Conservation (phyloP, 2,329 filamentous ascomycete genomes). For the Colletotrichum sp. region DNA sequence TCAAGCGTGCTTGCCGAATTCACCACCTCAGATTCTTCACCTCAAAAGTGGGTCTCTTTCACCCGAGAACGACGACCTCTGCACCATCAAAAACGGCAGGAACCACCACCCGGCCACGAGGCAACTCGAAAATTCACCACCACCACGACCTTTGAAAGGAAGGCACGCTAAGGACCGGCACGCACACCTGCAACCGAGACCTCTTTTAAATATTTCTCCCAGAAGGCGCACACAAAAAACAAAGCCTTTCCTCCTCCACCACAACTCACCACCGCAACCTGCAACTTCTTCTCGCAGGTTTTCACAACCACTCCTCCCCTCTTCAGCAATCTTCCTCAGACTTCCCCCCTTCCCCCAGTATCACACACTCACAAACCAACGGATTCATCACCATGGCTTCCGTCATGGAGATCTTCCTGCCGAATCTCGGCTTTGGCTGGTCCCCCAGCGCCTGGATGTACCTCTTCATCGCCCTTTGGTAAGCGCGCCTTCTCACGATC, state of each 20-base stretch:
- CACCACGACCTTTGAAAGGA: not conserved
- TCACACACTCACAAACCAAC: not conserved
- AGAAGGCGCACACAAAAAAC: not conserved
- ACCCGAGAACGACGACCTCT: not conserved
- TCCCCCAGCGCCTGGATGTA: slow-evolving; percentile 21
- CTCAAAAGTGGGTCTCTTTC: slow-evolving; percentile 7
- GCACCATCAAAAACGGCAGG: slow-evolving; percentile 1
- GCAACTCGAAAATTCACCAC: not conserved
- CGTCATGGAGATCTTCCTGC: slow-evolving; percentile 18
- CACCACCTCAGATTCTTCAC: not conserved
- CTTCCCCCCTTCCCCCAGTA: not conserved
- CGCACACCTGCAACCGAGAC: not conserved
- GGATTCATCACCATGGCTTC: not conserved
- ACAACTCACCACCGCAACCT: not conserved
- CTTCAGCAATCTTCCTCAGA: not conserved
- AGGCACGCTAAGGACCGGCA: not conserved
- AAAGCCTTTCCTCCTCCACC: not conserved
- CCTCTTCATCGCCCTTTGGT: slow-evolving; percentile 45
- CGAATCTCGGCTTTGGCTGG: slow-evolving; percentile 18
- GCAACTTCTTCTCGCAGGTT: not conserved
- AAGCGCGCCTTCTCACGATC: slow-evolving; percentile 30
- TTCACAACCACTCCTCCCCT: not conserved
- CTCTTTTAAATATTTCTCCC: not conserved
- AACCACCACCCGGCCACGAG: not conserved
- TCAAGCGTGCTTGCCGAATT: not conserved